Percentiles rank a stretch among this genome's conserved stretches.
Conservation (phyloP, 208 protist genomes). For the Angomonas desouzai region DNA sequence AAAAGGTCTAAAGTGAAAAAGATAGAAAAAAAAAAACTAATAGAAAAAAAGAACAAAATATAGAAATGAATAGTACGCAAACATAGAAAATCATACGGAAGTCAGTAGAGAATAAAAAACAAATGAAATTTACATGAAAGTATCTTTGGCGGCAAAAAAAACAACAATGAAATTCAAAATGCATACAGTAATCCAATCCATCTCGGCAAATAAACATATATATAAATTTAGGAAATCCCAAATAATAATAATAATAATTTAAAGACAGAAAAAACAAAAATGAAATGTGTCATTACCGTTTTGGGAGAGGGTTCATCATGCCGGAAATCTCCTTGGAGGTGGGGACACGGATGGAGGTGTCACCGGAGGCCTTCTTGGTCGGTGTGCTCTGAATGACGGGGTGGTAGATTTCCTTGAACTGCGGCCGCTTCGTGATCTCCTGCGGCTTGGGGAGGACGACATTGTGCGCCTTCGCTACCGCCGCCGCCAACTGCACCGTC, state of each 20-base stretch:
- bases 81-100: background rate
- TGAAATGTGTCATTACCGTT: background rate
- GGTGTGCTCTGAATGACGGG: background rate
- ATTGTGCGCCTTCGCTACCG: conserved; percentile 14
- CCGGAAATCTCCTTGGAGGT: conserved; percentile 2
- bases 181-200: background rate
- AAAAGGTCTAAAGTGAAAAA: conserved; percentile 8
- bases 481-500: conserved; percentile 21
- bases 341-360: background rate
- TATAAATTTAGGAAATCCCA: background rate
- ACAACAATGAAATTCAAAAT: too few relatives aligned
- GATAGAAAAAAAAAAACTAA: background rate
- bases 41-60: conserved; percentile 7
- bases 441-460: conserved; percentile 16
- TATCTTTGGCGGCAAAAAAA: background rate
- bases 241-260: background rate
- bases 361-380: conserved; percentile 2
- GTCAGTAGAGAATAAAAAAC: background rate
- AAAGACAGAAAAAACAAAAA: background rate
- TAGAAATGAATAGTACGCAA: background rate
- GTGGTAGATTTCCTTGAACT: conserved; percentile 32
- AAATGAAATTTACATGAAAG: background rate
- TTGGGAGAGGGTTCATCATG: conserved; percentile 2
- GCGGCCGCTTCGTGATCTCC: conserved; percentile 15
- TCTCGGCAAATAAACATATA: background rate